Evolutionary conservation across 2,329 filamentous ascomycete species (phyloP), one percentile per base, ranked within the genome.

Genomic region (Neurospora crassa): DNA sequence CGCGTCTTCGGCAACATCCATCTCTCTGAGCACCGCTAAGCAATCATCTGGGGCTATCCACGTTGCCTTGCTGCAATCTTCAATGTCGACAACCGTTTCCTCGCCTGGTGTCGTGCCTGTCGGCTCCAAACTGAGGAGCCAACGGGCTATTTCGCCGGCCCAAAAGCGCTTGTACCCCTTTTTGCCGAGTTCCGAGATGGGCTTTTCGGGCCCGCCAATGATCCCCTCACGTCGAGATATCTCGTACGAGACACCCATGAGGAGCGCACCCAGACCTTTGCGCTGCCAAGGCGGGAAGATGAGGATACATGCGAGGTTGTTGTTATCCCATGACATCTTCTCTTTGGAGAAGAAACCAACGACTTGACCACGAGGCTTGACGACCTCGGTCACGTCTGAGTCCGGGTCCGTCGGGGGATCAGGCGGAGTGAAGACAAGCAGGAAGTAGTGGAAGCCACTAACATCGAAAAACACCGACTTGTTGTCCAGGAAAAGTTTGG

Each of bases 401-500:
- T 67, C 69, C 10, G 71, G 10, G 71, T 70, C 42, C 71, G 67
- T 69, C 11, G 74, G 42, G 3, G 74, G 75, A 0, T 80, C 78
- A 8, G 85, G 76, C n/a, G 87, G 83, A 10, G 89, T 91, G 78
- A 94, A 91, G 67, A 96, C 91, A 70, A 98, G 89, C 5, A 97
- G 87, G 80, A 97, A 98, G 84, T 97, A 99, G 76, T 97, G 90
- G 82, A 99, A 99, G 69, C 92, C 93, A 5, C 90, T 89, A 67
- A 97, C 94, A 78, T 99, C 96, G 84, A 97, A 99, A 82, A 97
- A 98, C 76, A 99, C 94, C 8, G 93, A 97, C 79, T 99, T 99
- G 79, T 96, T 97, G 81, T 98, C 94, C 74, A 99, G 91, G 81
- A 98, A 99, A 67, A 99, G 89, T 81, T 98, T 99, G 40, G 94